A percentile compares a stretch with the other conserved stretches of the same genome.
phyloP scores from a whole-genome alignment of 129 eudicot species.

The Lonicera japonica region DNA sequence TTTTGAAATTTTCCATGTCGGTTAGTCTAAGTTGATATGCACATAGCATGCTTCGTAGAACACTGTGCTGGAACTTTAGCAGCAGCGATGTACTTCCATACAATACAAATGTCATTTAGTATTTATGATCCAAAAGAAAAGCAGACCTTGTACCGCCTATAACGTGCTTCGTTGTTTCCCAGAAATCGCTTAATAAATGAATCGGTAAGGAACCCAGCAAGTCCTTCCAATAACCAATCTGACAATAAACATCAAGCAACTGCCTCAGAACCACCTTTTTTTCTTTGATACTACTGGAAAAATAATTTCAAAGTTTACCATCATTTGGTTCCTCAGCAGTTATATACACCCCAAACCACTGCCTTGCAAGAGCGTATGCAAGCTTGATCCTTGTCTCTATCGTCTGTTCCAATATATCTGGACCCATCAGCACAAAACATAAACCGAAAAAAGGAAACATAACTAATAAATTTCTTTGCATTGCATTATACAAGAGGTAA shows the following conservation, averaged over 20 bases:
- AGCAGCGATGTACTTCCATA: conserved; percentile 7
- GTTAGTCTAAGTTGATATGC: too few species aligned
- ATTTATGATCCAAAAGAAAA: conserved; percentile 12
- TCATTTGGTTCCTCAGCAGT: conserved; percentile 87
- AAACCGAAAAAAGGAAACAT: conserved; percentile 10
- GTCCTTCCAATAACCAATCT: conserved; percentile 98
- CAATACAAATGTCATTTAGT: background rate
- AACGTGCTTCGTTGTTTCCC: conserved; percentile 94
- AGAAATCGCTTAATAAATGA: conserved; percentile 73
- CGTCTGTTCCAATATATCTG: conserved; percentile 37
- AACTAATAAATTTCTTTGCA: conserved; percentile 3
- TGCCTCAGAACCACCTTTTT: conserved; percentile 17
- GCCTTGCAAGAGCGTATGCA: conserved; percentile 92
- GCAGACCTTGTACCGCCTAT: conserved; percentile 85
- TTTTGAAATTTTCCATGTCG: too few species aligned
- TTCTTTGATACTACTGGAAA: conserved; percentile 1
- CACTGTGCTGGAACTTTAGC: background rate
- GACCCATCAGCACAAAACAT: conserved; percentile 16
- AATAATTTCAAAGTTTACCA: conserved; percentile 42
- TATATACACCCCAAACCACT: conserved; percentile 98
- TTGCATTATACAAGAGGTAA: background rate
- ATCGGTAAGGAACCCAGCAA: conserved; percentile 89
- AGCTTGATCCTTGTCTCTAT: conserved; percentile 87
- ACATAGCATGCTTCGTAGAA: too few species aligned
- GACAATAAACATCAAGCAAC: conserved; percentile 16